Base-by-base conservation (phyloP, 75 land plant genomes). In the Cupressus sempervirens region DNA sequence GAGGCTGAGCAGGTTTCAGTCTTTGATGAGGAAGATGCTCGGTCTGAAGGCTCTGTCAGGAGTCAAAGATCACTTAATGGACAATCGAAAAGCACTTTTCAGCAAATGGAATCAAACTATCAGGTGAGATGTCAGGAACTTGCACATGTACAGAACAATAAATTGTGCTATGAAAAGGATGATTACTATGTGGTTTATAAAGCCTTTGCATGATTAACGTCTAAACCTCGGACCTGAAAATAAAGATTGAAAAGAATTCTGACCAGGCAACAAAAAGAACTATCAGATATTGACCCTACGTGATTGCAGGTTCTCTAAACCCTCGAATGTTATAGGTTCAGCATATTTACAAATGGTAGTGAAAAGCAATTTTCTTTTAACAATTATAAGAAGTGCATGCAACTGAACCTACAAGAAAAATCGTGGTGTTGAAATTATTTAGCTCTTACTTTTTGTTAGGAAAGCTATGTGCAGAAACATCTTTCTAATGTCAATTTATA, bases 71-170 rank as follows among this genome's bases (percentile, higher is more conserved):
- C 35, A 70, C 32, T 70, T 30, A 32, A 2, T 70, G 14, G 74
- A 29, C 35, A 1, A 32, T 70, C 35, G 35, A 70, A 70, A 29
- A 70, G 14, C 74, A 10, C 74, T 70, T 12, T 32, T 32, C 74
- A 30, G 74, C 74, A 70, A 70, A 70, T 11, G 35, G 74, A 68
- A 68, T 68, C 72, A 68, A 68, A 68, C n/a, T n/a, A 23, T 68
- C 23, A 70, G 74, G 74, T 70, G 74, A 70, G 74, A 70, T 70
- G 74, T 11, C 74, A 30, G 15, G 35, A 70, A 10, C 74, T 32
- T 70, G 15, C 32, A 70, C 32, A 70, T 70, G 74, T 32, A 70
- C 35, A 70, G 74, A 30, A 70, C 23, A 70, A 70, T 29, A 29
- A 70, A 70, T 30, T 70, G 67, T 70, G 32, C 35, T 11, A 70